Percentiles rank a stretch among this genome's conserved stretches.
Conservation (phyloP, 306 rosid genomes). For the Casuarina glauca region DNA sequence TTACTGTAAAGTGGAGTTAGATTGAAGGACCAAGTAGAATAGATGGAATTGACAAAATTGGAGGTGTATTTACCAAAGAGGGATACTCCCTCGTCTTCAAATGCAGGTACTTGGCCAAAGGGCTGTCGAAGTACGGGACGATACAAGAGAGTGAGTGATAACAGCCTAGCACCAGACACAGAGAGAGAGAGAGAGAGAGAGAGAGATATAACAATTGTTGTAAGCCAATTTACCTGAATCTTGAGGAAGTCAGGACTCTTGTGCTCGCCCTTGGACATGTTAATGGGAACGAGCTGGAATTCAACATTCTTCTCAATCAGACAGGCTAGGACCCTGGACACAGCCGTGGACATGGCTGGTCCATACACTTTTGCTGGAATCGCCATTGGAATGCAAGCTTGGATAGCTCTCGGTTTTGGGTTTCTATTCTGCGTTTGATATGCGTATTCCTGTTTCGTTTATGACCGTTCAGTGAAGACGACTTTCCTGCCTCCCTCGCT, state of each 20-base stretch:
- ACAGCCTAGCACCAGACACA: too few species aligned
- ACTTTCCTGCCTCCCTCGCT: slow-evolving; percentile 3
- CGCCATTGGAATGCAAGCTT: slow-evolving; percentile 42
- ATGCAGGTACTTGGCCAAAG: slow-evolving; percentile 90
- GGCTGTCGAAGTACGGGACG: slow-evolving; percentile 41
- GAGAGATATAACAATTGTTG: background rate
- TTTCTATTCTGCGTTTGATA: background rate
- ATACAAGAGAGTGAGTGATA: background rate
- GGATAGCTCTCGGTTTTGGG: background rate
- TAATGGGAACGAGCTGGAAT: slow-evolving; percentile 58
- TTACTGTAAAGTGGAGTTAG: background rate
- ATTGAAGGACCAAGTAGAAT: background rate
- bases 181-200: background rate
- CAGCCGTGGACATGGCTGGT: slow-evolving; percentile 72
- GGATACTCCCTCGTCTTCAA: slow-evolving; percentile 59
- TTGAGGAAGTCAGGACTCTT: slow-evolving; percentile 64
- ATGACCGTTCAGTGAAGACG: slow-evolving; percentile 18
- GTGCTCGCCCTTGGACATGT: slow-evolving; percentile 89
- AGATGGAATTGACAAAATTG: background rate
- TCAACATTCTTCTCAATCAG: slow-evolving; percentile 67
- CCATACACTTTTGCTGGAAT: slow-evolving; percentile 76
- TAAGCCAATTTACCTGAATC: slow-evolving; percentile 47
- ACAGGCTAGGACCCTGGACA: slow-evolving; percentile 78
- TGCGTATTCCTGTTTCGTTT: background rate
- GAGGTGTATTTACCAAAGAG: slow-evolving; percentile 56